Percentiles rank a stretch among this genome's conserved stretches.
Conservation (phyloP, 1,284 basidiomycete genomes). For the Fomitopsis pinicola region DNA sequence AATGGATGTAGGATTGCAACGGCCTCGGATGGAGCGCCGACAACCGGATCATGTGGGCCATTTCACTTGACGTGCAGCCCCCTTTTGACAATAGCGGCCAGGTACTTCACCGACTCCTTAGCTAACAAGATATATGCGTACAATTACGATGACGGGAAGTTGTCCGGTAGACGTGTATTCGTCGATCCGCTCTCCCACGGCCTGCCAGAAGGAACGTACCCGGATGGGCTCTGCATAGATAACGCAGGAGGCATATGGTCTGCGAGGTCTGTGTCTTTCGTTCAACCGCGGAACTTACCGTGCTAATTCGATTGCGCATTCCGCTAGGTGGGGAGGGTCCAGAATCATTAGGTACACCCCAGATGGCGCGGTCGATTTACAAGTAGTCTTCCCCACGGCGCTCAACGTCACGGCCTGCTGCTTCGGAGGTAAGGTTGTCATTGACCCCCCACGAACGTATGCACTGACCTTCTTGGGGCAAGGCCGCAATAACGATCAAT, state of each 20-base stretch:
- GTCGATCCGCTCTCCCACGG: constrained; percentile 54
- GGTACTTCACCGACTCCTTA: constrained; percentile 67
- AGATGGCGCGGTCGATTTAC: constrained; percentile 48
- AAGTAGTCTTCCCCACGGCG: constrained; percentile 54
- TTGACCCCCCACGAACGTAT: not conserved
- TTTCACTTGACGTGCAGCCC: not conserved
- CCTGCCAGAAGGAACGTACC: constrained; percentile 43
- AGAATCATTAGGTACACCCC: constrained; percentile 50
- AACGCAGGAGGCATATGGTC: constrained; percentile 64
- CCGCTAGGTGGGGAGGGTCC: constrained; percentile 57
- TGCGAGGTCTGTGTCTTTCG: constrained; percentile 43
- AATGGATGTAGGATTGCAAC: constrained; percentile 48
- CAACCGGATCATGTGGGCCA: constrained; percentile 50
- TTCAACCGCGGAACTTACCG: constrained; percentile 4
- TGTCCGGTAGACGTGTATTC: constrained; percentile 52
- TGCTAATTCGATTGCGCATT: constrained; percentile 8
- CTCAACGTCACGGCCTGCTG: constrained; percentile 62
- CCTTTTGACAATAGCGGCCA: constrained; percentile 21
- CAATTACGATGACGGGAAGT: constrained; percentile 51
- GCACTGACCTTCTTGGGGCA: not conserved
- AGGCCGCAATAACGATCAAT: constrained; percentile 42
- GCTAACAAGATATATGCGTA: constrained; percentile 63
- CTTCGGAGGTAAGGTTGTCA: constrained; percentile 50
- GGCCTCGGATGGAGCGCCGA: constrained; percentile 63
- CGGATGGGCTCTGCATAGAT: constrained; percentile 65